Percentiles rank a stretch among this genome's conserved stretches.
Conservation (phyloP, 202 grass and related monocot genomes). For the Sporobolus alterniflorus region DNA sequence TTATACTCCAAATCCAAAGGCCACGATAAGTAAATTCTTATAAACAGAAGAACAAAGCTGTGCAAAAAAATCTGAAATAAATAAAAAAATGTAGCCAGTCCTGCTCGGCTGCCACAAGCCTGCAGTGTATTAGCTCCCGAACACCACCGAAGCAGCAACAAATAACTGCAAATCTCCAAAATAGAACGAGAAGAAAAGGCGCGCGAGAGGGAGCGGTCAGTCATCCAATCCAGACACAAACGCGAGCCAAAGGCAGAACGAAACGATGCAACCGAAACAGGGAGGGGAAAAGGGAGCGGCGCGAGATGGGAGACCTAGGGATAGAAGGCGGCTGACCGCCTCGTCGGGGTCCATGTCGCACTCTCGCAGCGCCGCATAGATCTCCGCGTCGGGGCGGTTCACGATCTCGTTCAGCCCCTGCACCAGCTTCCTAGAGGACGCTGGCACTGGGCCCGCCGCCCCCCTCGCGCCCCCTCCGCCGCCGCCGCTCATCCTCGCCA, state of each 20-base stretch:
- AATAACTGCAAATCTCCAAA: slow-evolving; percentile 32
- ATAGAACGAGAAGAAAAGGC: not conserved
- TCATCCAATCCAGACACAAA: slow-evolving; percentile 31
- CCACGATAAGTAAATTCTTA: not conserved
- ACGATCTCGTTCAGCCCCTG: slow-evolving; percentile 99
- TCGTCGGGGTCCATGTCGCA: slow-evolving; percentile 97
- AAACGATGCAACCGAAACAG: slow-evolving; percentile 17
- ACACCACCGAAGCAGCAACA: slow-evolving; percentile 2
- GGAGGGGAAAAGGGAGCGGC: not conserved
- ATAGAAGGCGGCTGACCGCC: slow-evolving; percentile 87
- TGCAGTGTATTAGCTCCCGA: not conserved
- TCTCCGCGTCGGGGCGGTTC: slow-evolving; percentile 92
- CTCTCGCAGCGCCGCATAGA: slow-evolving; percentile 96
- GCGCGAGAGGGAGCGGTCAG: not conserved
- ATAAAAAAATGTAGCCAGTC: not conserved
- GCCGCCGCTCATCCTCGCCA: slow-evolving; percentile 68
- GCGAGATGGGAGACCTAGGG: slow-evolving; percentile 64
- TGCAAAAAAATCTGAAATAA: not conserved
- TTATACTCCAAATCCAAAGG: slow-evolving; percentile 3
- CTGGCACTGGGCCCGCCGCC: slow-evolving; percentile 60
- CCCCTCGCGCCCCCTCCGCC: slow-evolving; percentile 26
- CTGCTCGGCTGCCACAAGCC: not conserved
- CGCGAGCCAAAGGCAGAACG: not conserved
- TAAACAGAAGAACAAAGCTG: slow-evolving; percentile 18
- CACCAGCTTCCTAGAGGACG: slow-evolving; percentile 82